Evolutionary conservation across 257 asterid species (phyloP), one percentile per base, ranked within the genome.

Genomic region (Primulina eburnea): DNA sequence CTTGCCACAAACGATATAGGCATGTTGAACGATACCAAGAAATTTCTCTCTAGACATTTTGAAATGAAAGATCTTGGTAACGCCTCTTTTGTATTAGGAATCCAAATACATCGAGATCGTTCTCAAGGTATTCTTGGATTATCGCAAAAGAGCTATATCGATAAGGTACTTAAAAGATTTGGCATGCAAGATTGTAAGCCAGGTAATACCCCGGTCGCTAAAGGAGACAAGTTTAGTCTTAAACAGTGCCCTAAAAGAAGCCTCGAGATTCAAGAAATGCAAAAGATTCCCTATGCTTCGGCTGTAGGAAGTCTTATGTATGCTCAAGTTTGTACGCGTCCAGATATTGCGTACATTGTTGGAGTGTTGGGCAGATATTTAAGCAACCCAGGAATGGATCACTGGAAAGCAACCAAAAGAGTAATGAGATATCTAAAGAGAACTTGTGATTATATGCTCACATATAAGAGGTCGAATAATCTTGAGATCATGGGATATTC

Each of bases 91-190:
- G 30, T 28, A 28, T 4, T 28, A 28, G 30, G 30, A 28, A 28
- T 28, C 30, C 30, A 28, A 28, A 28, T 28, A 28, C 30, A 28
- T 2, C 4, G 30, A 28, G 30, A 28, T 28, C 4, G 30, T 28
- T 28, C 30, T 28, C 30, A 1, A 28, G 4, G 30, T 28, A 28
- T 28, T 28, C 30, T 28, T 28, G 30, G 30, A 28, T 28, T 28
- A 28, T 57, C 62, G 26, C 63, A 59, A 59, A 59, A 8, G 32
- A 37, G 63, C 63, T 59, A 59, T 59, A 6, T 20, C 11, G 63
- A 59, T 59, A 59, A 56, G 4, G 10, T 40, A 0, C 16, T 40
- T 2, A 40, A 21, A 8, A 59, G 29, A 29, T 59, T 6, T 59
- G n/a, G 63, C 63, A 59, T 59, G 63, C 33, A 59, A 59, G 29